Evolutionary conservation across 768 basidiomycete species (phyloP), one percentile per base, ranked within the genome.

Genomic region (Amanita molliuscula): DNA sequence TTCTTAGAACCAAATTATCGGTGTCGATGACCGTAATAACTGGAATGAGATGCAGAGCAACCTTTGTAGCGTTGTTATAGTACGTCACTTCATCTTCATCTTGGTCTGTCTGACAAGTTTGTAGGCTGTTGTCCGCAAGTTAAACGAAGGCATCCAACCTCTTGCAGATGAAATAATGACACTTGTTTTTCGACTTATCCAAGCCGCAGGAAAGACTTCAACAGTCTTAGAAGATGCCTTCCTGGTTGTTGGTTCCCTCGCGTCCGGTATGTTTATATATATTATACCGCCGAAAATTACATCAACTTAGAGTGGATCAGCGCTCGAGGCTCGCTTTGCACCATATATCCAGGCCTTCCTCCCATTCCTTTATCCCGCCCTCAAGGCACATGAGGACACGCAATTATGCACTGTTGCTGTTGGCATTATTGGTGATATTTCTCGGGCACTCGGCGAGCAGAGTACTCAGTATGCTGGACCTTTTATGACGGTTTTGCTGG

Each of bases 41-140:
- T 96, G 95, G 93, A 96, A 96, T 61, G 95, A 99, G 63, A 75
- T 99, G 21, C 94, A 96, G 64, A 85, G 90, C 67, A 96, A 95
- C 68, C 76, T 97, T 58, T 96, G 93, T 64, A 82, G 85, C 56
- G 88, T 96, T 42, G 74, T 89, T 47, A 87, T 90, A 48, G 90
- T 91, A 61, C 62, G 88, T 71, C 18, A 31, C 41, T 36, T 5
- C 36, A 25, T 10, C 44, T 18, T 47, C 6, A 11, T 31, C 18
- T 31, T 25, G 16, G 25, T 44, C 8, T 41, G 25, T 33, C 48
- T 54, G 15, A 47, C n/a, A 34, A 34, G 34, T 28, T 10, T 26
- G 6, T 63, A 95, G 87, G 81, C 80, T 59, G 82, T 93, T 37
- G 79, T 92, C 53, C 88, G 93, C 53, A 88, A 91, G 67, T 75